A percentile compares a stretch with the other conserved stretches of the same genome.
Conservation (phyloP, 2,329 filamentous ascomycete species). For the Verticillium nubilum region DNA sequence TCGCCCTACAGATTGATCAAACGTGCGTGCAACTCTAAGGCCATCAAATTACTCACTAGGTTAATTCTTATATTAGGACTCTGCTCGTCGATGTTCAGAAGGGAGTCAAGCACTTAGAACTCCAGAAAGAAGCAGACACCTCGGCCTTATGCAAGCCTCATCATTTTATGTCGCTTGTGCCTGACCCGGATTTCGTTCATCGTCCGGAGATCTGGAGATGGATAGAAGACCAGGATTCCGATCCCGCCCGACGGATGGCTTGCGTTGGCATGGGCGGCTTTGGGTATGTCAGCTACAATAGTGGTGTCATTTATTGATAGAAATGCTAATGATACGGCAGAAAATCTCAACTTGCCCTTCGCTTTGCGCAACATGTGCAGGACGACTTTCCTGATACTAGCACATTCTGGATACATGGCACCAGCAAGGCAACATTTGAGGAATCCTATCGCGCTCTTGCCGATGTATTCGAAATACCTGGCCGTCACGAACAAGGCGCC, state of each 20-base stretch:
- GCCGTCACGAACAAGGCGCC: constrained; percentile 5
- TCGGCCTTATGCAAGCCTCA: constrained; percentile 3
- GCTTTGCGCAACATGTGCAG: constrained; percentile 8
- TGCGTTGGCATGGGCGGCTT: constrained; percentile 10
- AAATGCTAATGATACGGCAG: constrained; percentile 4
- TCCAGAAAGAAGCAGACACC: neutral
- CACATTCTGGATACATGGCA: constrained; percentile 12
- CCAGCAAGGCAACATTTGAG: constrained; percentile 6
- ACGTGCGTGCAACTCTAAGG: constrained; percentile 6
- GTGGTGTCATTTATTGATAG: neutral
- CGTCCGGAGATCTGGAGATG: constrained; percentile 4
- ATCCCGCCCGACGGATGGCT: constrained; percentile 1
- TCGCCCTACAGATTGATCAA: constrained; percentile 26
- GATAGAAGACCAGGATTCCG: constrained; percentile 4
- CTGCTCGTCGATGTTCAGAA: neutral
- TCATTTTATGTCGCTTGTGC: constrained; percentile 7
- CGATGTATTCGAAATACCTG: constrained; percentile 5
- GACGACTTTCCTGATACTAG: constrained; percentile 1
- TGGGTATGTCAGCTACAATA: constrained; percentile 9
- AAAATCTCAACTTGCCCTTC: constrained; percentile 15
- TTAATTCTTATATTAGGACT: neutral
- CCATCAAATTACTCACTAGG: neutral
- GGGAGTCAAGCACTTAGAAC: neutral
- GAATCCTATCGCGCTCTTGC: constrained; percentile 9
- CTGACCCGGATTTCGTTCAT: constrained; percentile 10